Base-by-base conservation (phyloP, 2,329 filamentous ascomycete genomes). In the Pseudofabraea citricarpa region DNA sequence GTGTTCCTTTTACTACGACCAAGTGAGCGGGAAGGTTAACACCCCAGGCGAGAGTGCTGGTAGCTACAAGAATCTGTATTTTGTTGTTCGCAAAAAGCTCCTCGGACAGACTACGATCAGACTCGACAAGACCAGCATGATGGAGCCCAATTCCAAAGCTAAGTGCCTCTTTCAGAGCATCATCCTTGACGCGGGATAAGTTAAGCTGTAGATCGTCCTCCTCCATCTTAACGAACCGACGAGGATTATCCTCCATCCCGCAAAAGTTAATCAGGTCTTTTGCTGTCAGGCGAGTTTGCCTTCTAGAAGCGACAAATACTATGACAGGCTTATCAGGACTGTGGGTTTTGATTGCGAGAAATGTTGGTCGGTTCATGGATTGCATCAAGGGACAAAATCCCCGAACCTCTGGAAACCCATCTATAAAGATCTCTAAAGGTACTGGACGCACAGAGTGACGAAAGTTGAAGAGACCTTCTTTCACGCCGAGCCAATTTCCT, bases 371-470 rank as follows among this genome's bases (percentile, higher is more conserved):
- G 60, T 98, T 98, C 93, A 98, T 98, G 0, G 90, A 95, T 66
- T 97, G 91, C 93, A 98, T 98, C 52, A 98, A 68, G 1, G 93
- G 90, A 57, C 91, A 97, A 70, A 98, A 98, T 0, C 93, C 93
- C 47, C 91, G 80, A 54, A 93, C 85, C 59, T 97, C 89, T 0
- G 93, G 90, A 61, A 98, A 98, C 0, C 93, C 94, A 62, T 98
- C 93, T 53, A 98, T 98, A 65, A 88, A 98, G 33, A 96, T 87
- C 63, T 98, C 91, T 29, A 98, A 67, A 0, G 94, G 93, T 8
- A 98, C 94, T 2, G 94, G 93, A 19, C 93, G 88, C 26, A 98
- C 94, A 0, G 90, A 97, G 61, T 98, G 93, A 21, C 90, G 80
- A 67, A 98, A 98, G 66, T 98, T 98, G 77, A 95, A 98, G 19